phyloP scores from a whole-genome alignment of 2,329 filamentous ascomycete genomes.

The Cadophora sp. region DNA sequence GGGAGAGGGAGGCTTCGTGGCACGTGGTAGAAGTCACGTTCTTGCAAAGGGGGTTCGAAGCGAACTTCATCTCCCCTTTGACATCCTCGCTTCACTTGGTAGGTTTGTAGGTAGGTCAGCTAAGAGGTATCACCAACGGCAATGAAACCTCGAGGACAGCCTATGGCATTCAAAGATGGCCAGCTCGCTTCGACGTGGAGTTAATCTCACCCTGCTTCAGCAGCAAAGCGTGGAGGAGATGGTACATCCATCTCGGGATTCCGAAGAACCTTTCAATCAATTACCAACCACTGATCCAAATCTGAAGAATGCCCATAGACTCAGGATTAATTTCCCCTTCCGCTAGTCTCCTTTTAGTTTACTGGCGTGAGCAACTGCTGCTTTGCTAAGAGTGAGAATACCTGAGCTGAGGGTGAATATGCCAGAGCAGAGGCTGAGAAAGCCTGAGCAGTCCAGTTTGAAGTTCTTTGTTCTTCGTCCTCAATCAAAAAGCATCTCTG shows the following conservation, averaged over 20 bases:
- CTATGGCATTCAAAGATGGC: background rate
- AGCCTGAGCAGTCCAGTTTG: constrained; percentile 25
- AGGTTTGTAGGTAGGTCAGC: background rate
- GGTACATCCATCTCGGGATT: background rate
- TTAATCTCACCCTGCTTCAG: background rate
- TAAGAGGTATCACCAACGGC: background rate
- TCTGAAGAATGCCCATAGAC: background rate
- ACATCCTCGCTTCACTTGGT: background rate
- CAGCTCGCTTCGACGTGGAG: constrained; percentile 3
- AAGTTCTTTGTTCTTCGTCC: constrained; percentile 16
- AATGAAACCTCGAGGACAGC: background rate
- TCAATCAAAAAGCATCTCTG: constrained; percentile 13
- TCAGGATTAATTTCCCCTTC: too few species aligned
- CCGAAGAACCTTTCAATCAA: background rate
- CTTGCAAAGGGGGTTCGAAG: background rate
- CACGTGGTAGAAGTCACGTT: background rate
- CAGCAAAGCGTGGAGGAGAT: background rate
- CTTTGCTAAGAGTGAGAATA: too few species aligned
- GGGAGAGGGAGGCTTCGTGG: too few species aligned
- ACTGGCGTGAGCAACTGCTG: too few species aligned
- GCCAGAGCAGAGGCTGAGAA: too few species aligned
- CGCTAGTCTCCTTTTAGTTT: background rate
- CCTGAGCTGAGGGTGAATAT: too few species aligned
- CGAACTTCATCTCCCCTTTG: constrained; percentile 1
- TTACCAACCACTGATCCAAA: background rate